These are phyloP conservation scores for Botryosphaeria dothidea DNA, from an alignment of 2,329 filamentous ascomycete genomes.

Conservation along the genomic window DNA sequence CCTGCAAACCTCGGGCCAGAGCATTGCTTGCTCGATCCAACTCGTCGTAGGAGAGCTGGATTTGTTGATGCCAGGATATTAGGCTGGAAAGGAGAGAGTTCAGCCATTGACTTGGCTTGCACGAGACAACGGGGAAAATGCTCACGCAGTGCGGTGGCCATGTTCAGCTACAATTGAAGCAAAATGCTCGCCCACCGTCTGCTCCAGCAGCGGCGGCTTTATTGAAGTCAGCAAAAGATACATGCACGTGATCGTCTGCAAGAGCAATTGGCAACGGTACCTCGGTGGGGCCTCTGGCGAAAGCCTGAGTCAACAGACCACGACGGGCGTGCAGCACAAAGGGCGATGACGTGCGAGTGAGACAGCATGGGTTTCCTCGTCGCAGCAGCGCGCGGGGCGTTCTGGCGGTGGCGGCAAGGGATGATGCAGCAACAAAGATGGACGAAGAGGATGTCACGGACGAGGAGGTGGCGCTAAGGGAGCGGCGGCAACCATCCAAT, in stretches of 20 bases:
- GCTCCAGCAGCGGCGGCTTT: constrained; percentile 65
- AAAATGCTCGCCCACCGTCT: constrained; percentile 75
- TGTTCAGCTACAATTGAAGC: constrained; percentile 61
- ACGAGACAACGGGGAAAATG: not conserved
- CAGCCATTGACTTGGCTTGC: no score
- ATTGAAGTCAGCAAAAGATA: not conserved
- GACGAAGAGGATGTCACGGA: not conserved
- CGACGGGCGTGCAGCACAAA: not conserved
- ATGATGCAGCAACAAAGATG: not conserved
- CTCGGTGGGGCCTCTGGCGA: constrained; percentile 34
- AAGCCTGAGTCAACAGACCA: constrained; percentile 35
- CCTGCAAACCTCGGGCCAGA: constrained; percentile 69
- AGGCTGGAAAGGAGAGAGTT: constrained; percentile 45
- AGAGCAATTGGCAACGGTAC: constrained; percentile 25
- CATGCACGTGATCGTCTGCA: not conserved
- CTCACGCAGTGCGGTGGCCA: constrained; percentile 65
- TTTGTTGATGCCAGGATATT: constrained; percentile 62
- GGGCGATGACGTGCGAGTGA: not conserved
- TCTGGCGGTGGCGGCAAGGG: not conserved
- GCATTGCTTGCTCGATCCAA: constrained; percentile 77
- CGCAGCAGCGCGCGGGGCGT: not conserved
- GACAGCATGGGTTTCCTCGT: not conserved
- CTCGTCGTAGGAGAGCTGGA: constrained; percentile 68
- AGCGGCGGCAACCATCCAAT: not conserved
- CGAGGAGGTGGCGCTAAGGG: not conserved